phyloP scores from a whole-genome alignment of 2,329 filamentous ascomycete species.

The Rutstroemia sp. region DNA sequence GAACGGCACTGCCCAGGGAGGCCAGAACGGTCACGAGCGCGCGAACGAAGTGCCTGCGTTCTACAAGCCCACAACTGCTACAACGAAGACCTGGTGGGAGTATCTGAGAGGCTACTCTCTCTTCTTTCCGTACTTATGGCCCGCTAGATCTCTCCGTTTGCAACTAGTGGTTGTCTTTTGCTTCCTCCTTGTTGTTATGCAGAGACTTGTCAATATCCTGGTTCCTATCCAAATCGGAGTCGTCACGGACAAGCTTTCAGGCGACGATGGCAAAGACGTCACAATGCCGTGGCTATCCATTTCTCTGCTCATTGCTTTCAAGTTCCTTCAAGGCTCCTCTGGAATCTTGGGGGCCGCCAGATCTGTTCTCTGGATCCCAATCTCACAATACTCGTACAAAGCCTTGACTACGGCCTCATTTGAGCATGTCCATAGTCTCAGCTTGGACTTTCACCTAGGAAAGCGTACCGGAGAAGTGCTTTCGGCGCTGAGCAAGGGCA shows the following conservation, averaged over 20 bases:
- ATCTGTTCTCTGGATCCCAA: constrained; percentile 87
- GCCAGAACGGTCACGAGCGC: constrained; percentile 36
- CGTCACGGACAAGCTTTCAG: constrained; percentile 69
- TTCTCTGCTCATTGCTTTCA: constrained; percentile 67
- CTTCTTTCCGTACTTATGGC: constrained; percentile 97
- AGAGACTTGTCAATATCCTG: constrained; percentile 77
- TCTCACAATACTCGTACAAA: constrained; percentile 93
- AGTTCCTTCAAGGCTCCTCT: constrained; percentile 80
- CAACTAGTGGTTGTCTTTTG: constrained; percentile 76
- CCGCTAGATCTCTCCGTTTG: constrained; percentile 67
- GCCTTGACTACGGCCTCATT: constrained; percentile 92
- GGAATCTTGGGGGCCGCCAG: constrained; percentile 78
- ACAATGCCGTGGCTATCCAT: constrained; percentile 65
- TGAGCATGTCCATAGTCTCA: constrained; percentile 92
- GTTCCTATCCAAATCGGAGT: constrained; percentile 75
- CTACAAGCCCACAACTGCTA: constrained; percentile 80
- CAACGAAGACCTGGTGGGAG: constrained; percentile 90
- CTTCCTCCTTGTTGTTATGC: constrained; percentile 70
- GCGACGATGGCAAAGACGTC: constrained; percentile 38
- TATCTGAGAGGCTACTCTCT: constrained; percentile 87
- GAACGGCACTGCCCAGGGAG: constrained; percentile 31
- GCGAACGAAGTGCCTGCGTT: constrained; percentile 65
- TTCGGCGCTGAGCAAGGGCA: constrained; percentile 92
- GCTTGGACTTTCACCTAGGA: constrained; percentile 90
- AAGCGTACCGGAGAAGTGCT: constrained; percentile 96